Conservation (phyloP, 805 yeast species). For the Candida xiaguanensis region DNA sequence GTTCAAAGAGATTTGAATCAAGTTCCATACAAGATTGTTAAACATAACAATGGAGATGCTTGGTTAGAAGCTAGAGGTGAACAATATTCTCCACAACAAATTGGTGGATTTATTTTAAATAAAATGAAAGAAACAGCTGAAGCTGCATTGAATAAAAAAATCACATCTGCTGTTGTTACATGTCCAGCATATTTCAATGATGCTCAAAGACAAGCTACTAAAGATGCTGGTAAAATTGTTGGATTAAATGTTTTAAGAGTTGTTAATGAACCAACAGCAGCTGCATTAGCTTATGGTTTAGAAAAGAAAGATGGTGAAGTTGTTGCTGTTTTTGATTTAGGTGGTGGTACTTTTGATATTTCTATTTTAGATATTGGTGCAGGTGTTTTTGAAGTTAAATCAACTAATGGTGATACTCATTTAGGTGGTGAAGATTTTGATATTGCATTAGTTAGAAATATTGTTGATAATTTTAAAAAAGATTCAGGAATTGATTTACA, state of each 20-base stretch:
- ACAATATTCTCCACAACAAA: slow-evolving; percentile 89
- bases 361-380: slow-evolving; percentile 94
- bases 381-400: slow-evolving; percentile 97
- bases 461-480: slow-evolving; percentile 74
- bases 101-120: slow-evolving; percentile 88
- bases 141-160: slow-evolving; percentile 81
- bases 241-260: slow-evolving; percentile 88
- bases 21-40: slow-evolving; percentile 87
- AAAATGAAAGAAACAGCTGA: slow-evolving; percentile 99
- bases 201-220: slow-evolving; percentile 90
- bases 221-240: slow-evolving; percentile 96
- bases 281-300: slow-evolving; percentile 92
- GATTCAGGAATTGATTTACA: slow-evolving; percentile 65
- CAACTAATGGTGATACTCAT: slow-evolving; percentile 95
- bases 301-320: slow-evolving; percentile 76
- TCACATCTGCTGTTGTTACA: slow-evolving; percentile 85
- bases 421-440: slow-evolving; percentile 93
- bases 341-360: slow-evolving; percentile 99
- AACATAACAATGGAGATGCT: slow-evolving; percentile 92
- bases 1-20: slow-evolving; percentile 85
- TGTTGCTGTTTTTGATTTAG: slow-evolving; percentile 94
- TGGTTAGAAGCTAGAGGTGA: slow-evolving; percentile 92
- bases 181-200: slow-evolving; percentile 90
- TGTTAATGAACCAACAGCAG: slow-evolving; percentile 89
- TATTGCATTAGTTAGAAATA: slow-evolving; percentile 79